Conservation (phyloP, 345 rosid genomes). For the Heritiera littoralis region DNA sequence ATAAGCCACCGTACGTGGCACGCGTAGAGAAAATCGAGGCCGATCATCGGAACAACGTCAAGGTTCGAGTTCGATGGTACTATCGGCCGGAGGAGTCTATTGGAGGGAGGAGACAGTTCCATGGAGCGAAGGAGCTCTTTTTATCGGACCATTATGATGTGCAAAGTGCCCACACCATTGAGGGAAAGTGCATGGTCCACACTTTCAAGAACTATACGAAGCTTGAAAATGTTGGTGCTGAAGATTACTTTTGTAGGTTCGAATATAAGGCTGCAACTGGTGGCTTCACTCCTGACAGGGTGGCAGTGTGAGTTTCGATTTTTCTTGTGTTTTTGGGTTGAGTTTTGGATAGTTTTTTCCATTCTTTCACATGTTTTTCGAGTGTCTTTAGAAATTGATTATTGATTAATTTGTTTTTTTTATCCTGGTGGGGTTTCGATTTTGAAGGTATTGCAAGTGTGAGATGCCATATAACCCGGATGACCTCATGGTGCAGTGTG, state of each 20-base stretch:
- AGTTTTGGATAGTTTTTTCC: background rate
- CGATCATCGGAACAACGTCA: slow-evolving; percentile 67
- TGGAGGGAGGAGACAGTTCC: slow-evolving; percentile 83
- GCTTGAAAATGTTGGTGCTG: slow-evolving; percentile 80
- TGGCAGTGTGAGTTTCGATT: slow-evolving; percentile 65
- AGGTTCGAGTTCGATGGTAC: slow-evolving; percentile 74
- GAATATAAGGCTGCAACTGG: slow-evolving; percentile 82
- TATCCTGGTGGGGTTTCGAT: slow-evolving; percentile 17
- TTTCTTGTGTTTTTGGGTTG: background rate
- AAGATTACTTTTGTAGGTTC: slow-evolving; percentile 77
- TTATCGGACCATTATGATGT: slow-evolving; percentile 72
- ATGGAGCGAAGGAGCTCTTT: slow-evolving; percentile 78
- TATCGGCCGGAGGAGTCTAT: slow-evolving; percentile 85
- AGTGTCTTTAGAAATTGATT: background rate
- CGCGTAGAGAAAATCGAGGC: slow-evolving; percentile 74
- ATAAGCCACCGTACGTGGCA: slow-evolving; percentile 77
- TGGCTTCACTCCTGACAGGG: slow-evolving; percentile 74
- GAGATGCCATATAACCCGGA: slow-evolving; percentile 90
- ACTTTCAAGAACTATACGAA: slow-evolving; percentile 74
- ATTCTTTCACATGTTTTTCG: background rate
- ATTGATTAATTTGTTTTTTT: background rate
- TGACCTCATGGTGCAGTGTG: slow-evolving; percentile 82
- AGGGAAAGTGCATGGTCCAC: slow-evolving; percentile 78
- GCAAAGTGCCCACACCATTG: slow-evolving; percentile 80
- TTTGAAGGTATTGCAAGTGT: slow-evolving; percentile 75